phyloP scores from a whole-genome alignment of 2,329 filamentous ascomycete species.

The Fusarium buxicola region DNA sequence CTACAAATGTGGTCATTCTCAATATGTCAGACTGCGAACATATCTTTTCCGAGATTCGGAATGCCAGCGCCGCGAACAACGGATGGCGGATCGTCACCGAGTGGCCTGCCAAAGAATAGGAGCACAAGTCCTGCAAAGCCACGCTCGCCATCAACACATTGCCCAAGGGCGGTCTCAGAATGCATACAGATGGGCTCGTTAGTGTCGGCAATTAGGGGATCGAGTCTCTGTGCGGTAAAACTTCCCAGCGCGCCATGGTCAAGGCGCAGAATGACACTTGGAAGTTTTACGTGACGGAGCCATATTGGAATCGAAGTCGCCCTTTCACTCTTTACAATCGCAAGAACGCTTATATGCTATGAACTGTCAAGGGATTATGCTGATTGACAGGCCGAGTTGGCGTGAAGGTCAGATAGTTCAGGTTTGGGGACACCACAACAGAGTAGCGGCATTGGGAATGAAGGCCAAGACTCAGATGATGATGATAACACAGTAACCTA shows the following conservation, averaged over 20 bases:
- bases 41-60: background rate
- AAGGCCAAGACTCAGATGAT: no score
- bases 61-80: background rate
- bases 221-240: background rate
- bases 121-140: background rate
- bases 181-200: background rate
- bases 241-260: background rate
- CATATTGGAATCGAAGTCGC: background rate
- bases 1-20: background rate
- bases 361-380: no score
- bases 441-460: no score
- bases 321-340: background rate
- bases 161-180: background rate
- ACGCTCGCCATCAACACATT: background rate
- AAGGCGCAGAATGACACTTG: slow-evolving; percentile 12
- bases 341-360: no score
- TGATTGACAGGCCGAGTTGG: no score
- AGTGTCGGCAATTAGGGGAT: background rate
- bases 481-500: no score
- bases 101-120: background rate
- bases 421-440: no score
- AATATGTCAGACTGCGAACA: slow-evolving; percentile 1
- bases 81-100: background rate
- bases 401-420: no score
- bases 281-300: slow-evolving; percentile 15